phyloP scores from a whole-genome alignment of 176 grass and related monocot genomes.

The Musa troglodytarum region DNA sequence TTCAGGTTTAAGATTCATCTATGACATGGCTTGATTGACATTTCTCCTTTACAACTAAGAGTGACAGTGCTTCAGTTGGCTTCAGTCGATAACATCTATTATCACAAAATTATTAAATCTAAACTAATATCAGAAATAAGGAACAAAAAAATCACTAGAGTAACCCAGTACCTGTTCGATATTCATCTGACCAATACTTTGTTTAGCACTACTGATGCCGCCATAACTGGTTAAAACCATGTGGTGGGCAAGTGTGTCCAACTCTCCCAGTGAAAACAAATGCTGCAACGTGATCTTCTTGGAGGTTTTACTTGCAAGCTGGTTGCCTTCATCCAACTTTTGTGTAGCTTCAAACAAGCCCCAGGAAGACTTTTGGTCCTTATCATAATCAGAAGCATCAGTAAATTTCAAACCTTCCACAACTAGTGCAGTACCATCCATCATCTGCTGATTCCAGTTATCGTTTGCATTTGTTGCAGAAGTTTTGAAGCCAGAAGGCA shows the following conservation, averaged over 20 bases:
- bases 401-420: not conserved
- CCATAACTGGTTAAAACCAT: not conserved
- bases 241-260: not conserved
- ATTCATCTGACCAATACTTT: not conserved
- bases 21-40: not conserved
- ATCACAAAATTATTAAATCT: not conserved
- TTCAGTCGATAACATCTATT: not conserved
- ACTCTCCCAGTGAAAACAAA: not conserved
- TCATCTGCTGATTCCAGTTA: not conserved
- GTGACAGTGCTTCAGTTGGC: not conserved
- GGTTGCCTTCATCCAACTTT: slow-evolving; percentile 1
- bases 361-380: not conserved
- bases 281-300: slow-evolving; percentile 1
- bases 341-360: not conserved
- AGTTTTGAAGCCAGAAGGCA: not conserved
- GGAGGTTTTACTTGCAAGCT: not conserved
- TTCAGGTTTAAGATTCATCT: not conserved
- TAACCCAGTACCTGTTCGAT: not conserved
- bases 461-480: not conserved
- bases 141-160: not conserved
- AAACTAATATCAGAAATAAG: not conserved
- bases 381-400: not conserved
- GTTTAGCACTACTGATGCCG: not conserved
- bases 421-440: not conserved
- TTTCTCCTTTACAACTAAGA: not conserved